Conservation (phyloP, 1,139 yeast species). For the Wickerhamomyces sp. region DNA sequence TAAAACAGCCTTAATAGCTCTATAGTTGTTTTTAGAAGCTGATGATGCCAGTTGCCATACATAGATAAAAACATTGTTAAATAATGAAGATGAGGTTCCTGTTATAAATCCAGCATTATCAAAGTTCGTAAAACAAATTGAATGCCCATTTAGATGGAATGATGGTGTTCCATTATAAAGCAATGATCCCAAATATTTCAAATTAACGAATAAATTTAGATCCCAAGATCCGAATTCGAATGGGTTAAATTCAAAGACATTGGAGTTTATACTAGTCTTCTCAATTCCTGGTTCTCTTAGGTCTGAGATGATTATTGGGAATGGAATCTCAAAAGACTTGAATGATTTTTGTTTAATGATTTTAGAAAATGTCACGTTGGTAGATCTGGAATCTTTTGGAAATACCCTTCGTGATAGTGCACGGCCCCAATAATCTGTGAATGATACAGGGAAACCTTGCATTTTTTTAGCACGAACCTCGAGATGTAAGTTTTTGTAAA, state of each 20-base stretch:
- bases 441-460: constrained; percentile 52
- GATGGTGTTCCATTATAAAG: constrained; percentile 32
- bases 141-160: constrained; percentile 21
- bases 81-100: constrained; percentile 70
- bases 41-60: constrained; percentile 41
- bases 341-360: constrained; percentile 31
- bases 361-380: constrained; percentile 36
- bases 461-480: constrained; percentile 47
- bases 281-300: constrained; percentile 32
- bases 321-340: constrained; percentile 33
- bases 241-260: constrained; percentile 54
- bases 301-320: constrained; percentile 39
- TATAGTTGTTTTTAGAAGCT: constrained; percentile 35
- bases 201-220: constrained; percentile 46
- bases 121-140: constrained; percentile 48
- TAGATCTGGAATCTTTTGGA: constrained; percentile 31
- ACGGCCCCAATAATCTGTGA: constrained; percentile 68
- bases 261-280: constrained; percentile 23
- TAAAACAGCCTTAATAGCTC: constrained; percentile 41
- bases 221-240: constrained; percentile 74
- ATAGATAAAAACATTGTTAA: constrained; percentile 49
- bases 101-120: constrained; percentile 73
- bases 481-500: constrained; percentile 47
- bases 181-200: constrained; percentile 50
- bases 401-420: constrained; percentile 50